Evolutionary conservation across 441 rosid species (phyloP).

Genomic region (Euphorbia celastroides): DNA sequence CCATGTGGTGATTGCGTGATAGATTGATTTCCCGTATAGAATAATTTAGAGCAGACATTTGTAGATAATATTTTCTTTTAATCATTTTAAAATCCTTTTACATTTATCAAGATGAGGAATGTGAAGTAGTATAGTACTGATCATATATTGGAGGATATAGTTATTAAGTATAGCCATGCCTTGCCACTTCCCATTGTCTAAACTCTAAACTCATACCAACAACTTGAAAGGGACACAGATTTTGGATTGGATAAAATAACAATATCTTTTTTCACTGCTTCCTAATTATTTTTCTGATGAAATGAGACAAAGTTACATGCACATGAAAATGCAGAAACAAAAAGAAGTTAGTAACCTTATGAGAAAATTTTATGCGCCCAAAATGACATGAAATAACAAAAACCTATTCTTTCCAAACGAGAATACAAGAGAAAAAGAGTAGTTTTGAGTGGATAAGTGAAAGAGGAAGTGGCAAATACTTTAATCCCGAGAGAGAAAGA

Average conservation of each 20-base stretch:
- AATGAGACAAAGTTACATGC: not conserved
- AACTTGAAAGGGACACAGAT: not conserved
- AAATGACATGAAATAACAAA: too few relatives aligned
- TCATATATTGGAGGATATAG: not conserved
- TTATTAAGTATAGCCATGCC: not conserved
- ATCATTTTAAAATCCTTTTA: not conserved
- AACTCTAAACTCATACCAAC: not conserved
- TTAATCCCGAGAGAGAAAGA: not conserved
- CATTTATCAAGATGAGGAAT: not conserved
- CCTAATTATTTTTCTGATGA: not conserved
- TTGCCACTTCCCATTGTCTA: not conserved
- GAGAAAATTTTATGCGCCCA: too few relatives aligned
- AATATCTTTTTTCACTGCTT: not conserved
- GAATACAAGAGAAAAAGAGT: too few relatives aligned
- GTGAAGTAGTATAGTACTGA: not conserved
- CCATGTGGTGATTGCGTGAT: not conserved
- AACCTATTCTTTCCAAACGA: too few relatives aligned
- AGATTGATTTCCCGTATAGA: not conserved
- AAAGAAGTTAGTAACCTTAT: not conserved
- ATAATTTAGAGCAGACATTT: not conserved
- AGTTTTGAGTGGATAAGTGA: too few relatives aligned
- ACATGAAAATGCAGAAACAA: not conserved
- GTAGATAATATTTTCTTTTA: too few relatives aligned
- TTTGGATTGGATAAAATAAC: not conserved
- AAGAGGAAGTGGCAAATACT: not conserved